These are phyloP conservation scores for Lachancea thermotolerans DNA, from an alignment of 805 yeast genomes.

Conservation along the genomic window DNA sequence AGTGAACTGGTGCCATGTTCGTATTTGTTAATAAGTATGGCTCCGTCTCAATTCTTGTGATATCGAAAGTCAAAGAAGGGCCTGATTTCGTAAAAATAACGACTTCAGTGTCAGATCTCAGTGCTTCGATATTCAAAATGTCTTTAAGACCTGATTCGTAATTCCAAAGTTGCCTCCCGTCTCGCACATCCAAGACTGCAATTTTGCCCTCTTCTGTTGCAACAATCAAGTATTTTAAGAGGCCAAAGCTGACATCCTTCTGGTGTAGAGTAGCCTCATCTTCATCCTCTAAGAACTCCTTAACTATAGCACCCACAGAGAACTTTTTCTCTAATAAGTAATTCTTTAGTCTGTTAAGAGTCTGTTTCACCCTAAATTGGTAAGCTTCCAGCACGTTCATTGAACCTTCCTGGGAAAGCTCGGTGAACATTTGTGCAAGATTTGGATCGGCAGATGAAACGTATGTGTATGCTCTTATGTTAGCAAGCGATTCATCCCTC, in stretches of 20 bases:
- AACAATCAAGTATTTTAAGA: constrained; percentile 37
- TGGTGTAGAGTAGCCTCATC: constrained; percentile 8
- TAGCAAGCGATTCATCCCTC: constrained; percentile 39
- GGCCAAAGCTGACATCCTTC: constrained; percentile 38
- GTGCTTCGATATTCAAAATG: constrained; percentile 20
- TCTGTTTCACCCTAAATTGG: constrained; percentile 21
- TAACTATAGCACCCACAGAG: constrained; percentile 9
- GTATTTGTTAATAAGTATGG: not conserved
- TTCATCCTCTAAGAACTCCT: constrained; percentile 14
- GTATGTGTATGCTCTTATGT: constrained; percentile 31
- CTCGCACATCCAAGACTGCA: constrained; percentile 37
- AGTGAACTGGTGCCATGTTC: not conserved
- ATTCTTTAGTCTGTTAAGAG: constrained; percentile 16
- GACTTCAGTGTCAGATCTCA: constrained; percentile 14
- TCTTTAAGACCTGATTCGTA: constrained; percentile 20
- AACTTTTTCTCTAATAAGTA: constrained; percentile 12
- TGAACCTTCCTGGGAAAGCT: constrained; percentile 17
- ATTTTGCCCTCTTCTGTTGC: constrained; percentile 38
- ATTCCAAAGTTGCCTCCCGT: constrained; percentile 39
- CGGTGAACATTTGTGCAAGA: constrained; percentile 13
- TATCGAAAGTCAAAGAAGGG: constrained; percentile 13
- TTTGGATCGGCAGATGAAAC: constrained; percentile 17
- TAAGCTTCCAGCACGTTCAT: constrained; percentile 21
- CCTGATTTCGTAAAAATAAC: constrained; percentile 29
- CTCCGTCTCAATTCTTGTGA: constrained; percentile 5